Percentiles rank a stretch among this genome's conserved stretches.
phyloP scores from a whole-genome alignment of 306 rosid genomes.

The Cercis canadensis region DNA sequence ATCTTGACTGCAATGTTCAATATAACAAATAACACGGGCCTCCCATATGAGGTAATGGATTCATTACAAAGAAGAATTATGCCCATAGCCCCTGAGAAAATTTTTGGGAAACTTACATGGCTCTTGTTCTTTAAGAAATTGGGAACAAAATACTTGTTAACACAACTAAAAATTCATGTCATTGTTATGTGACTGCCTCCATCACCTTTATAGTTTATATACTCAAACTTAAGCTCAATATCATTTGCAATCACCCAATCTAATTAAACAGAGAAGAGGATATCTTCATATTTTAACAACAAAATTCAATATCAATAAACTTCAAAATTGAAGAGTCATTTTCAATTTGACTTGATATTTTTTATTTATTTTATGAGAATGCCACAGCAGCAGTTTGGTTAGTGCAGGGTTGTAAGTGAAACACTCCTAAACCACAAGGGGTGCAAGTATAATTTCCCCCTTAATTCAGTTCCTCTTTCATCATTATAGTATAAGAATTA shows the following conservation, averaged over 20 bases:
- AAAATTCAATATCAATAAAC: neutral
- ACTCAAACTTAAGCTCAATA: conserved; percentile 8
- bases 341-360: neutral
- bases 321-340: neutral
- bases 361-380: neutral
- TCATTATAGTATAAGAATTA: too few species aligned
- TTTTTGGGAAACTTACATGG: neutral
- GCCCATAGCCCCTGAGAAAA: neutral
- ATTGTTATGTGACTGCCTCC: neutral
- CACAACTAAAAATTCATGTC: too few species aligned
- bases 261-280: neutral
- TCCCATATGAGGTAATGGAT: neutral
- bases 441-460: neutral
- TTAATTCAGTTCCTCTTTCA: too few species aligned
- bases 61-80: neutral
- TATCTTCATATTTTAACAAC: neutral
- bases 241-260: neutral
- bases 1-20: too few species aligned
- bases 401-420: neutral
- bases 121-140: too few species aligned
- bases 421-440: neutral
- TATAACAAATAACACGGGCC: neutral
- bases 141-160: too few species aligned
- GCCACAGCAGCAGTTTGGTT: neutral
- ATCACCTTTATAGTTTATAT: neutral